phyloP scores from a whole-genome alignment of 23 red algal genomes.

The Gracilaria caudata region DNA sequence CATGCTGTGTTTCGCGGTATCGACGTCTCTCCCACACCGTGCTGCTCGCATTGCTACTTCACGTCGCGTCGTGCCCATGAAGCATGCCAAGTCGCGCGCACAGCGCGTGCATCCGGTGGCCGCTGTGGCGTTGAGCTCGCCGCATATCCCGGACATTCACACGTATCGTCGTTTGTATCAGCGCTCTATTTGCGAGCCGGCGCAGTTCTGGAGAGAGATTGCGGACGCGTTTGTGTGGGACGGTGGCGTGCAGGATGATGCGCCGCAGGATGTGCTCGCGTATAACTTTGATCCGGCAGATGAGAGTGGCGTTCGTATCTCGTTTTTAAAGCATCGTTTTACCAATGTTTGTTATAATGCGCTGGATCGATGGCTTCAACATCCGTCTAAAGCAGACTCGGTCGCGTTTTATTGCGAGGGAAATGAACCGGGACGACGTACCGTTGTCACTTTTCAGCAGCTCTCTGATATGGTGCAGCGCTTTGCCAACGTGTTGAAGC shows the following conservation, averaged over 20 bases:
- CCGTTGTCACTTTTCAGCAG: slow-evolving; percentile 72
- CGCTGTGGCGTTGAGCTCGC: neutral
- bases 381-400: slow-evolving; percentile 25
- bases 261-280: neutral
- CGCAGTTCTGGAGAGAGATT: slow-evolving; percentile 77
- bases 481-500: slow-evolving; percentile 66
- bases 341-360: slow-evolving; percentile 97
- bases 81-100: slow-evolving; percentile 2
- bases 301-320: slow-evolving; percentile 19
- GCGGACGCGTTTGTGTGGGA: slow-evolving; percentile 63
- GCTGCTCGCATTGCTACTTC: too few relatives aligned
- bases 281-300: slow-evolving; percentile 51
- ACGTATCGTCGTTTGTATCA: slow-evolving; percentile 60
- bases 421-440: slow-evolving; percentile 65
- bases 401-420: slow-evolving; percentile 86
- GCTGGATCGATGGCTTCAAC: slow-evolving; percentile 72
- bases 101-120: neutral
- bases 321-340: slow-evolving; percentile 29
- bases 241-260: too few relatives aligned
- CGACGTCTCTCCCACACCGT: neutral
- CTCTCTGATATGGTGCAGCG: slow-evolving; percentile 73
- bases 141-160: slow-evolving; percentile 60
- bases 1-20: neutral
- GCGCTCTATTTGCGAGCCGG: slow-evolving; percentile 61
- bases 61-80: neutral